phyloP scores from a whole-genome alignment of 768 basidiomycete species.

The Mycena metata region DNA sequence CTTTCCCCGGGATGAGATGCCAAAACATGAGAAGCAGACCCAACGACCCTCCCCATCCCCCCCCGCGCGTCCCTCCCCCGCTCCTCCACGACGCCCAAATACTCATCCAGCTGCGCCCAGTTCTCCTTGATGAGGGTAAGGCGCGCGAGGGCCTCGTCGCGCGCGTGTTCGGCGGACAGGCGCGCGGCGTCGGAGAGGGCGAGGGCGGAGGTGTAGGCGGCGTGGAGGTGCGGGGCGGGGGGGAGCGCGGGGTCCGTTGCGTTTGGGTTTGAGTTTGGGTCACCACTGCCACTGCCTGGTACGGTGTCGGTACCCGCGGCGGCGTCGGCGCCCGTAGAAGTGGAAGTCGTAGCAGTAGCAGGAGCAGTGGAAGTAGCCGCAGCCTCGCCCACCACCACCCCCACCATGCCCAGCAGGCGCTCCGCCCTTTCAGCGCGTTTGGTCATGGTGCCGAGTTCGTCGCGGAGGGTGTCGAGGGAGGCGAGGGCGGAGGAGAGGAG shows the following conservation, averaged over 20 bases:
- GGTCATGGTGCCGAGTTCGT: conserved; percentile 57
- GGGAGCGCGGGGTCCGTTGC: conserved; percentile 31
- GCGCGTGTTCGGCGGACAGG: conserved; percentile 62
- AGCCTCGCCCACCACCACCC: conserved; percentile 6
- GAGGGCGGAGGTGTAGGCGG: conserved; percentile 11
- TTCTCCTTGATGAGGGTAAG: conserved; percentile 57
- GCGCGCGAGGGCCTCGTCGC: conserved; percentile 65
- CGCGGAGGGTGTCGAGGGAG: conserved; percentile 65
- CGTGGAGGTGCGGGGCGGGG: conserved; percentile 20
- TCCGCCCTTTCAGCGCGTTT: conserved; percentile 71
- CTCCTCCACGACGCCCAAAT: conserved; percentile 60
- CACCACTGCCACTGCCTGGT: conserved; percentile 31
- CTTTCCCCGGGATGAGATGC: too few species aligned
- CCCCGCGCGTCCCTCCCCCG: conserved; percentile 64
- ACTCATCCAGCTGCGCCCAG: conserved; percentile 66
- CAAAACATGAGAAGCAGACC: too few species aligned
- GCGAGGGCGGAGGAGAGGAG: conserved; percentile 68
- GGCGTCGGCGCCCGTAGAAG: neutral
- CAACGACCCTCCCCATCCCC: conserved; percentile 60
- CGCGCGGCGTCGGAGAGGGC: conserved; percentile 64
- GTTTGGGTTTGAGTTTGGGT: conserved; percentile 33
- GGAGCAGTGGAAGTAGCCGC: neutral
- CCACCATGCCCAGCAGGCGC: conserved; percentile 51
- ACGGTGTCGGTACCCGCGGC: neutral
- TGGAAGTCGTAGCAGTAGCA: too few species aligned